A percentile compares a stretch with the other conserved stretches of the same genome.
These are phyloP conservation scores for Fonsecaea pugnacius DNA, from an alignment of 2,329 filamentous ascomycete species.

Conservation along the genomic window DNA sequence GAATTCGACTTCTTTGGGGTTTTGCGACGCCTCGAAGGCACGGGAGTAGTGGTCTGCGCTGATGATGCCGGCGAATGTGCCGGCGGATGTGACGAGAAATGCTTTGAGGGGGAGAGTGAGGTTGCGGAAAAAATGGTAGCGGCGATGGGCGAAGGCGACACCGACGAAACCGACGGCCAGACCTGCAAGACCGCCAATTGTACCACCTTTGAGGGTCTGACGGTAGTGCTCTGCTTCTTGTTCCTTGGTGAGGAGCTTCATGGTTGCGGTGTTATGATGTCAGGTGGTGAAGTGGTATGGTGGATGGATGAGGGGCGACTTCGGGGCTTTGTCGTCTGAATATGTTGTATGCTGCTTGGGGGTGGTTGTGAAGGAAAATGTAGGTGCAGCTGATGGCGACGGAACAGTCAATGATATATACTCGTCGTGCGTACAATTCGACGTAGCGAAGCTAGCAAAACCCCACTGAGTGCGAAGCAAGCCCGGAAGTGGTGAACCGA, in stretches of 20 bases:
- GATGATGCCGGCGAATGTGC: conserved; percentile 87
- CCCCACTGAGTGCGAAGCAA: conserved; percentile 31
- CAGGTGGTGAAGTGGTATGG: conserved; percentile 3
- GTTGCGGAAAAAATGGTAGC: conserved; percentile 76
- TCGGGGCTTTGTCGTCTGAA: not conserved
- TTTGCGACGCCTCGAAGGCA: conserved; percentile 69
- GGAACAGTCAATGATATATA: not conserved
- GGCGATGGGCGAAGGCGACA: conserved; percentile 68
- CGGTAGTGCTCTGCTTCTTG: conserved; percentile 87
- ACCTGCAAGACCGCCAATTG: conserved; percentile 72
- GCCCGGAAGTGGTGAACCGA: conserved; percentile 24
- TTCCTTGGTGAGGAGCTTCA: conserved; percentile 97
- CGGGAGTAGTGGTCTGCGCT: conserved; percentile 77
- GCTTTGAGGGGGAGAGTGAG: conserved; percentile 88
- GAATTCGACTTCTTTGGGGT: conserved; percentile 70
- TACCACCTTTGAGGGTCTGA: conserved; percentile 74
- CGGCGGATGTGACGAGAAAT: conserved; percentile 81
- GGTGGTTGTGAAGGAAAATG: not conserved
- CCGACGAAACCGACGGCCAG: conserved; percentile 68
- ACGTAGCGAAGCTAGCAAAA: not conserved
- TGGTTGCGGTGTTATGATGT: conserved; percentile 46
- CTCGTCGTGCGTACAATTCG: not conserved
- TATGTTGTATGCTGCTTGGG: not conserved
- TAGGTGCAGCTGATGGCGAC: not conserved
- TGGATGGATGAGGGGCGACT: conserved; percentile 2